These are phyloP conservation scores for Ehretia macrophylla DNA, from an alignment of 257 asterid species.

Conservation along the genomic window DNA sequence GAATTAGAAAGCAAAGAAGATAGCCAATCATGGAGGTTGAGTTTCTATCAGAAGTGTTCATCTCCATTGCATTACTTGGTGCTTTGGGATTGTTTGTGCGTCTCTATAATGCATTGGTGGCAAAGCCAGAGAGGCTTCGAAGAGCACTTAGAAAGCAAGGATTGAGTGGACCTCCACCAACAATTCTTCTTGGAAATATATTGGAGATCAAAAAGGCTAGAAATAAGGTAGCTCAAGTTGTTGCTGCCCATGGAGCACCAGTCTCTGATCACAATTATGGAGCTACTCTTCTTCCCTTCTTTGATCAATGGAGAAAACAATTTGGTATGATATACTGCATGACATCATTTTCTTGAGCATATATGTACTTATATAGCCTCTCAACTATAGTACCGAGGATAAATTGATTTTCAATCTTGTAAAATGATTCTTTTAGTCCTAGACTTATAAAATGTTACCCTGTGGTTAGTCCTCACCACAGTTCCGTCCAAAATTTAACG, in stretches of 20 bases:
- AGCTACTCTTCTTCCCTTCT: conserved; percentile 40
- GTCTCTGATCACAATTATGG: conserved; percentile 33
- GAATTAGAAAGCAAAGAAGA: neutral
- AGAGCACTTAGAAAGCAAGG: conserved; percentile 41
- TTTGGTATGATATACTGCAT: conserved; percentile 33
- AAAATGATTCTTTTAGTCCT: too few species aligned
- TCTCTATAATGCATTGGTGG: conserved; percentile 24
- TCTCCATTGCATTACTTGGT: neutral
- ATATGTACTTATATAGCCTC: neutral
- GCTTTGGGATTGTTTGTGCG: conserved; percentile 11
- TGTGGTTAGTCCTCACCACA: too few species aligned
- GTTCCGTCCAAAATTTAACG: too few species aligned
- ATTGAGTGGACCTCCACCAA: conserved; percentile 51
- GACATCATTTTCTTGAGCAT: too few species aligned
- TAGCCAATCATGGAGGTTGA: neutral
- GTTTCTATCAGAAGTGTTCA: neutral
- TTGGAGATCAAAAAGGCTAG: conserved; percentile 48
- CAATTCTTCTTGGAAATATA: conserved; percentile 43
- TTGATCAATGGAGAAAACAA: conserved; percentile 44
- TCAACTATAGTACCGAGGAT: too few species aligned
- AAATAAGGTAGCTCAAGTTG: conserved; percentile 7
- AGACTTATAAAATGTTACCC: too few species aligned
- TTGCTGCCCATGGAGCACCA: conserved; percentile 8
- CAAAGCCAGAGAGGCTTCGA: conserved; percentile 33
- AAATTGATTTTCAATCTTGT: too few species aligned